Evolutionary conservation across 371 early-diverging fungal genomes (phyloP).

Genomic region (Apophysomyces sp.): DNA sequence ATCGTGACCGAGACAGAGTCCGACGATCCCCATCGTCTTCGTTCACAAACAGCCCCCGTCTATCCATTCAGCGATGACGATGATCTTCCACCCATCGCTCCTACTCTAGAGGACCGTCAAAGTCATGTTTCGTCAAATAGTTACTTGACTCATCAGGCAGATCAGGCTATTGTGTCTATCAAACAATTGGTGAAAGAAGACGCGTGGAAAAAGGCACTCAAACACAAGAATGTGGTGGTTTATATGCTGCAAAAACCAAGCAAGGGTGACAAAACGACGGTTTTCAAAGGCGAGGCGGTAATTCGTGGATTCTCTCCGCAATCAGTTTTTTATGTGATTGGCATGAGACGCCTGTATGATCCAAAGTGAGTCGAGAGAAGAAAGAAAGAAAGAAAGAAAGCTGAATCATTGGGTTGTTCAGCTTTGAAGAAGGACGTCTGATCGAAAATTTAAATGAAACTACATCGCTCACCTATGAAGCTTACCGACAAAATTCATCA

Average conservation of each 20-base stretch:
- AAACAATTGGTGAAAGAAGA: slow-evolving; percentile 27
- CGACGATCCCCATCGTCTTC: slow-evolving; percentile 12
- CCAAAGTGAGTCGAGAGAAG: slow-evolving; percentile 28
- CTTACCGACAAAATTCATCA: slow-evolving; percentile 40
- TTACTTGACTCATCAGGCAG: slow-evolving; percentile 42
- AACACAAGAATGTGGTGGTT: slow-evolving; percentile 66
- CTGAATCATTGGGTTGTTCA: slow-evolving; percentile 11
- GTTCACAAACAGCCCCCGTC: slow-evolving; percentile 8
- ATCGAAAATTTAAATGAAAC: slow-evolving; percentile 57
- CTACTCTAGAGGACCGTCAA: background rate
- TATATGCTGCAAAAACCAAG: slow-evolving; percentile 38
- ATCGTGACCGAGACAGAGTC: slow-evolving; percentile 37
- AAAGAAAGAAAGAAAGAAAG: too few relatives aligned
- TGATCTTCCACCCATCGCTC: slow-evolving; percentile 24
- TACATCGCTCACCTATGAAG: slow-evolving; percentile 55
- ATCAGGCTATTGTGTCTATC: slow-evolving; percentile 31
- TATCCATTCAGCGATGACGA: slow-evolving; percentile 50
- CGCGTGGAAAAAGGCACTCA: slow-evolving; percentile 67
- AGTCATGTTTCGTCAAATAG: slow-evolving; percentile 21
- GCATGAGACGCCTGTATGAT: slow-evolving; percentile 70
- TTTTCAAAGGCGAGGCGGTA: slow-evolving; percentile 63
- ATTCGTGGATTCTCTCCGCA: slow-evolving; percentile 67
- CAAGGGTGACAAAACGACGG: slow-evolving; percentile 47
- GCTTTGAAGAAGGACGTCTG: slow-evolving; percentile 56
- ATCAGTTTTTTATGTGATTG: slow-evolving; percentile 66